Base-by-base conservation (phyloP, 305 asterid species). In the Solanum hybrid region DNA sequence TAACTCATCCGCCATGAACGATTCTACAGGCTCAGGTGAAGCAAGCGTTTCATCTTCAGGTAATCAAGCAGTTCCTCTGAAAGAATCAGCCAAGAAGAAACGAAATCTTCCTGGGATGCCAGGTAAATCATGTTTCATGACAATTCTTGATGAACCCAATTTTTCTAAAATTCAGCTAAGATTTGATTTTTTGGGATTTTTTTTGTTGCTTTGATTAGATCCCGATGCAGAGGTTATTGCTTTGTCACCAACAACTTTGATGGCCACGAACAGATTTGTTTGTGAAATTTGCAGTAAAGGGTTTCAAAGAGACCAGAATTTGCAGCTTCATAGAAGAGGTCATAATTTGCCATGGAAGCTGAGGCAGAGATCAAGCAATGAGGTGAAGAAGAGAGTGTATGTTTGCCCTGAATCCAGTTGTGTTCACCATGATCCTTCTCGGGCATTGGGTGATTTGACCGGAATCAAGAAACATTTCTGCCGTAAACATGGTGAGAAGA, bases 31-130 rank as follows among this genome's bases (percentile, higher is more conserved):
- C 85, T 93, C 97, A 71, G 95, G 94, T 69, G 98, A 96, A 81
- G 94, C 91, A 60, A 91, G 93, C 56, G 90, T 87, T 87, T 91
- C 95, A 81, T 95, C 95, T 85, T 91, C 96, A 13, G 95, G 94
- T 20, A 92, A 90, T 89, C 94, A 92, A 90, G 40, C 90, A 10
- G 88, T 85, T 26, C 89, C 93, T 24, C 90, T 93, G 37, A 91
- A 93, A 91, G 85, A 94, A 36, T 64, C 91, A 10, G 89, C 89
- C 85, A 96, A 96, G 95, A 96, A 93, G 92, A 96, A 95, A 91
- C 89, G 99, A 36, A 96, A 94, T 92, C 97, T 95, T 27, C 99
- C 98, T 9, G 98, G 98, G 85, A 95, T 94, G 98, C 99, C 98
- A 89, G 98, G 98, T 96, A 94, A 36, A 22, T 42, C 11, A 5